Conservation (phyloP, 306 rosid species). For the Cyclanthera cordifolia region DNA sequence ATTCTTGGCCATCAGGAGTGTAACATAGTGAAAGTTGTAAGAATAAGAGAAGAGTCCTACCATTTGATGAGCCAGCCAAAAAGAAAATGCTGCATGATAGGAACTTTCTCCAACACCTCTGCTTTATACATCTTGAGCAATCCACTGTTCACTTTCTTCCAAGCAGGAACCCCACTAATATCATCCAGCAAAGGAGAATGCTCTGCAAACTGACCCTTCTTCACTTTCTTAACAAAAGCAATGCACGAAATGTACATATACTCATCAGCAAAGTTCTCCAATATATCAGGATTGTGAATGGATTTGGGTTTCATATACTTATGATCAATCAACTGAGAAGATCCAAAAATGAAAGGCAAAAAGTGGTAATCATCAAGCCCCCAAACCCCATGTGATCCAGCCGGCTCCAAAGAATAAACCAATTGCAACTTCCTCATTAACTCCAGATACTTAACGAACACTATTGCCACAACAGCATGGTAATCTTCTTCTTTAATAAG, state of each 20-base stretch:
- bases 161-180: constrained; percentile 85
- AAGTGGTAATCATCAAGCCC: constrained; percentile 93
- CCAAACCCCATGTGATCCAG: constrained; percentile 99
- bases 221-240: constrained; percentile 70
- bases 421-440: constrained; percentile 82
- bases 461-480: constrained; percentile 50
- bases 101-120: constrained; percentile 96
- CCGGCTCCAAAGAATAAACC: constrained; percentile 75
- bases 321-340: constrained; percentile 85
- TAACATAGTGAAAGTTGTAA: neutral
- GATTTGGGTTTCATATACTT: constrained; percentile 95
- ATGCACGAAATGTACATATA: constrained; percentile 61
- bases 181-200: constrained; percentile 96
- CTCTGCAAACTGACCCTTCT: constrained; percentile 91
- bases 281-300: constrained; percentile 70
- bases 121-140: constrained; percentile 93
- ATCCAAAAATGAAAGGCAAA: constrained; percentile 72
- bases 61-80: constrained; percentile 83
- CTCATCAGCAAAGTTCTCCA: constrained; percentile 72
- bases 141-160: constrained; percentile 90
- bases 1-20: neutral
- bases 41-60: constrained; percentile 22
- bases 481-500: constrained; percentile 64
- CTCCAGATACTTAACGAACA: constrained; percentile 64
- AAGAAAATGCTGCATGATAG: constrained; percentile 97